Percentiles rank a stretch among this genome's conserved stretches.
These are phyloP conservation scores for Pseudogymnoascus sp. DNA, from an alignment of 2,329 filamentous ascomycete species.

Conservation along the genomic window DNA sequence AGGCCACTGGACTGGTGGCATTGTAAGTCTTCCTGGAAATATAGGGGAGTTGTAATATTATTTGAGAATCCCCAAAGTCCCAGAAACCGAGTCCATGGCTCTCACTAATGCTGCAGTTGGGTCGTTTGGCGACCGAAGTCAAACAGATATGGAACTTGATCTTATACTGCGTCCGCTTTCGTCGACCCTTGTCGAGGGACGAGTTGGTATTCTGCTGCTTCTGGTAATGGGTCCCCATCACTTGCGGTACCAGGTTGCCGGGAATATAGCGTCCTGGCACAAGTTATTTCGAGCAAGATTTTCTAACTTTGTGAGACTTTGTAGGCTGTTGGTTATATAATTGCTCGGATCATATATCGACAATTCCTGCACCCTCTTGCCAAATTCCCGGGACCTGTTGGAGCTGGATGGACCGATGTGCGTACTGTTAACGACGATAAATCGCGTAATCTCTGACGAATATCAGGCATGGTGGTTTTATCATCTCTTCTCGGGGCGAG, in stretches of 20 bases:
- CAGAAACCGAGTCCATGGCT: constrained; percentile 7
- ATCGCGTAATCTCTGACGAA: constrained; percentile 27
- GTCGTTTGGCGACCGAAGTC: neutral
- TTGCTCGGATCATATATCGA: constrained; percentile 6
- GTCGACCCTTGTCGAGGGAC: neutral
- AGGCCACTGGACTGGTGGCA: neutral
- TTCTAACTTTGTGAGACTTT: neutral
- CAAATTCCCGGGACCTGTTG: constrained; percentile 25
- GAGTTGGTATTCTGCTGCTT: constrained; percentile 1
- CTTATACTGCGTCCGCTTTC: constrained; percentile 3
- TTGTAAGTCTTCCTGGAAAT: neutral
- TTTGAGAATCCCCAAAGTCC: constrained; percentile 5
- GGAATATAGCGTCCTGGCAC: neutral
- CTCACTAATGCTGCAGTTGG: constrained; percentile 5
- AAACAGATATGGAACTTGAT: constrained; percentile 4
- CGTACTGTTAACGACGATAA: constrained; percentile 18
- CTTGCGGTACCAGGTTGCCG: neutral
- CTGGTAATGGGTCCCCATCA: constrained; percentile 2
- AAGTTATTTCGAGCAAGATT: neutral
- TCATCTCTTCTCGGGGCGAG: neutral
- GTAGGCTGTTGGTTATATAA: neutral
- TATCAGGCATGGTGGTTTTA: constrained; percentile 23
- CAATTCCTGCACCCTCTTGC: constrained; percentile 22
- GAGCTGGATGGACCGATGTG: constrained; percentile 20
- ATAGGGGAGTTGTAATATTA: constrained; percentile 3